Evolutionary conservation across 306 rosid species (phyloP).

Genomic region (Amphicarpaea edgeworthii): DNA sequence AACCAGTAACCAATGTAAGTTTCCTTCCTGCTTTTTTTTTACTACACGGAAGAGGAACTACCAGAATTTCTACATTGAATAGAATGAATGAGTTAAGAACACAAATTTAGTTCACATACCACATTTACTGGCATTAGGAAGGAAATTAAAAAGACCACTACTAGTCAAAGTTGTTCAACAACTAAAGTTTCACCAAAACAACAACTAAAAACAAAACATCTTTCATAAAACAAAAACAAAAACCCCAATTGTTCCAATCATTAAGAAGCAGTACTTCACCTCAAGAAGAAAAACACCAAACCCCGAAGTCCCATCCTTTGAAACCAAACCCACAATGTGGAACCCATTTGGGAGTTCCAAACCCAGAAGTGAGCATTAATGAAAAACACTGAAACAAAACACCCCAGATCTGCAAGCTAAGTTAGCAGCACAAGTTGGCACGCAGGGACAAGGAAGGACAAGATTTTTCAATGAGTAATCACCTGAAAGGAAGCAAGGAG

Average conservation of each 20-base stretch:
- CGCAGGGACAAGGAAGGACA: neutral
- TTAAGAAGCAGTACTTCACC: neutral
- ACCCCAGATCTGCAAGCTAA: slow-evolving; percentile 66
- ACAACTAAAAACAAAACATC: neutral
- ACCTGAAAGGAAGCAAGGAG: slow-evolving; percentile 47
- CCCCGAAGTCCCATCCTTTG: slow-evolving; percentile 24
- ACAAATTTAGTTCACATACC: slow-evolving; percentile 32
- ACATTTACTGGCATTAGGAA: slow-evolving; percentile 39
- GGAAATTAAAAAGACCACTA: neutral
- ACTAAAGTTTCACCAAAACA: slow-evolving; percentile 25
- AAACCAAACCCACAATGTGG: slow-evolving; percentile 51
- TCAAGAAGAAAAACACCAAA: slow-evolving; percentile 15
- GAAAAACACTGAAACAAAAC: slow-evolving; percentile 40
- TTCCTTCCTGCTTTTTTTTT: slow-evolving; percentile 11
- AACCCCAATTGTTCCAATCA: slow-evolving; percentile 16
- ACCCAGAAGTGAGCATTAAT: slow-evolving; percentile 32
- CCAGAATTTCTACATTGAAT: slow-evolving; percentile 40
- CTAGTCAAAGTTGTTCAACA: slow-evolving; percentile 52
- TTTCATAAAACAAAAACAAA: slow-evolving; percentile 14
- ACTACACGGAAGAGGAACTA: slow-evolving; percentile 35
- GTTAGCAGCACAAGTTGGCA: neutral
- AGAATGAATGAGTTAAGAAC: slow-evolving; percentile 37
- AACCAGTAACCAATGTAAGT: slow-evolving; percentile 36
- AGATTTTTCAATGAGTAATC: slow-evolving; percentile 40
- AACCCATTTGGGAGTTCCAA: slow-evolving; percentile 36